Evolutionary conservation across 129 eudicot species (phyloP).

Genomic region (Helichrysum umbraculigerum): DNA sequence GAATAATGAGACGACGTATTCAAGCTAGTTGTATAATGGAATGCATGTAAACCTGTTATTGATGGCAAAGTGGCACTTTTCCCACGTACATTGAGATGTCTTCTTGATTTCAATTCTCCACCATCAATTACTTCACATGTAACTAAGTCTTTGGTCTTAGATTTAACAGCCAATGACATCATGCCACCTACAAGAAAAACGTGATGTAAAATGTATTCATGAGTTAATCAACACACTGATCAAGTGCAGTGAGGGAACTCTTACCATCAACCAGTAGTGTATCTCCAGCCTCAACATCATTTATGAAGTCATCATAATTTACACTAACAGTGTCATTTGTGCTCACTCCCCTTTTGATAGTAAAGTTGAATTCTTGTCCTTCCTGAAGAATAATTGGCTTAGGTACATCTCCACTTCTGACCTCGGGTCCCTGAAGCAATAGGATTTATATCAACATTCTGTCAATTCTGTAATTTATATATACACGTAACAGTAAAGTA

Average conservation of each 20-base stretch:
- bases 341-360: slow-evolving; percentile 88
- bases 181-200: slow-evolving; percentile 63
- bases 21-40: background rate
- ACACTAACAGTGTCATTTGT: slow-evolving; percentile 88
- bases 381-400: slow-evolving; percentile 78
- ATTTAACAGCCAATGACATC: slow-evolving; percentile 89
- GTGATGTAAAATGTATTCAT: slow-evolving; percentile 3
- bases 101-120: slow-evolving; percentile 91
- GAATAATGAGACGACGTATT: background rate
- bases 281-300: slow-evolving; percentile 91
- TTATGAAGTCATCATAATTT: slow-evolving; percentile 89
- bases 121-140: slow-evolving; percentile 92
- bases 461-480: slow-evolving; percentile 6
- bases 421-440: slow-evolving; percentile 90
- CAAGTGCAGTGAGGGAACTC: slow-evolving; percentile 20
- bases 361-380: slow-evolving; percentile 92
- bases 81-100: slow-evolving; percentile 93
- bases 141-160: slow-evolving; percentile 76
- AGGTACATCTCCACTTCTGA: slow-evolving; percentile 97
- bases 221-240: slow-evolving; percentile 1
- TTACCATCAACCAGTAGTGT: slow-evolving; percentile 89
- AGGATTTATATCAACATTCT: slow-evolving; percentile 7
- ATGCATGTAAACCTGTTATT: slow-evolving; percentile 64
- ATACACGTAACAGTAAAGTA: background rate
- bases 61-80: slow-evolving; percentile 98